Conservation (phyloP, 2,329 filamentous ascomycete genomes). For the Geosmithia flava region DNA sequence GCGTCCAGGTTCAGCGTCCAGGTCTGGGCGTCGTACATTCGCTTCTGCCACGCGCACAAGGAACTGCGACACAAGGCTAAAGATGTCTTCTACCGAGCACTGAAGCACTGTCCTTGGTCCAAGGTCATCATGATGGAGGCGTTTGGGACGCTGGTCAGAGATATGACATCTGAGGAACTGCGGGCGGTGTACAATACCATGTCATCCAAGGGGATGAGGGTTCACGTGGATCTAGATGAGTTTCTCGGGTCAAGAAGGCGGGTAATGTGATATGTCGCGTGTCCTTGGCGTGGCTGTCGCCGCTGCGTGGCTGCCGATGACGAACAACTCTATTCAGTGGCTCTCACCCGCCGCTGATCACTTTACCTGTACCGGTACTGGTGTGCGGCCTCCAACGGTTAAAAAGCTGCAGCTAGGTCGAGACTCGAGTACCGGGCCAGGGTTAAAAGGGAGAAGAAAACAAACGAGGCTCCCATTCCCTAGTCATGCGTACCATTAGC, state of each 20-base stretch:
- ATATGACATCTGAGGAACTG: constrained; percentile 35
- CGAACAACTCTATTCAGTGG: no score
- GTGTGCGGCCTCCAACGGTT: no score
- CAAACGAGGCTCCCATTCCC: no score
- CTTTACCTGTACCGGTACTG: no score
- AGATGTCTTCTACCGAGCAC: constrained; percentile 33
- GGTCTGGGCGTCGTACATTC: constrained; percentile 38
- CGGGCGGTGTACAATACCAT: constrained; percentile 34
- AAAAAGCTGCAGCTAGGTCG: no score
- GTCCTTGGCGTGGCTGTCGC: background rate
- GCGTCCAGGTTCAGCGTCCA: constrained; percentile 23
- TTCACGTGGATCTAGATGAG: constrained; percentile 39
- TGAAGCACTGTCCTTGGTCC: constrained; percentile 34
- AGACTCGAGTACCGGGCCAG: no score
- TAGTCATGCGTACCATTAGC: no score
- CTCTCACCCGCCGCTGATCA: no score
- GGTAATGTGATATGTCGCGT: background rate
- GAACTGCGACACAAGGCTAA: constrained; percentile 27
- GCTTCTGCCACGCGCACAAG: constrained; percentile 26
- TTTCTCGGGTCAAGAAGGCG: constrained; percentile 18
- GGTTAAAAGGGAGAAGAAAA: no score
- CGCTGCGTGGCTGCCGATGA: background rate
- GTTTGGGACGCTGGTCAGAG: constrained; percentile 28
- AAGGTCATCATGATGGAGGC: constrained; percentile 39
- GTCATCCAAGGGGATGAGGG: constrained; percentile 32